Conservation (phyloP, 2,329 filamentous ascomycete genomes). For the Stagonosporopsis vannaccii region DNA sequence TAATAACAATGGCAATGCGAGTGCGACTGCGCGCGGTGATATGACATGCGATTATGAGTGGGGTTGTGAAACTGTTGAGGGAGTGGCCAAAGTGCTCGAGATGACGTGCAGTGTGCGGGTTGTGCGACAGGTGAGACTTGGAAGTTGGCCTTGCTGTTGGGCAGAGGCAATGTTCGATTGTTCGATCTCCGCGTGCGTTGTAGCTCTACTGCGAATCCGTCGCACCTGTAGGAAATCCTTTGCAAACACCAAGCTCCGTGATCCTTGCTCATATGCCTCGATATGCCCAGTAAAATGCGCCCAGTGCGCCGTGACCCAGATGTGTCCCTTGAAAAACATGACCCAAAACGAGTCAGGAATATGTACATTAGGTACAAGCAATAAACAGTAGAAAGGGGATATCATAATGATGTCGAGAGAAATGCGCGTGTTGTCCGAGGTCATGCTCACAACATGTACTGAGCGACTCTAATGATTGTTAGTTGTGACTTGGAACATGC, state of each 20-base stretch:
- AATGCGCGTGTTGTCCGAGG: conserved; percentile 5
- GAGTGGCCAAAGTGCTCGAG: neutral
- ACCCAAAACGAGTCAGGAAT: conserved; percentile 17
- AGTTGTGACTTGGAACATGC: neutral
- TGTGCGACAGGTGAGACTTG: neutral
- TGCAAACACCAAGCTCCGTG: conserved; percentile 15
- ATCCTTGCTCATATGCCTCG: conserved; percentile 17
- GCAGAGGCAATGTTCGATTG: conserved; percentile 10
- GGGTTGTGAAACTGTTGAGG: conserved; percentile 17
- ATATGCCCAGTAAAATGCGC: conserved; percentile 18
- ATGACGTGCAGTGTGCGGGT: conserved; percentile 10
- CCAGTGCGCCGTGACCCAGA: conserved; percentile 13
- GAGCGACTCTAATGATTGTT: conserved; percentile 11
- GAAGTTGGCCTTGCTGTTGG: conserved; percentile 9
- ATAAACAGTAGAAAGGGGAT: conserved; percentile 23
- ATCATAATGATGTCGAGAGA: conserved; percentile 19
- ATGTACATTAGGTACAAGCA: conserved; percentile 27
- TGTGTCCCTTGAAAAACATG: conserved; percentile 15
- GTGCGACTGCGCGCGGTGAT: neutral
- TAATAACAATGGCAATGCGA: neutral
- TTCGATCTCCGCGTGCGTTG: conserved; percentile 5
- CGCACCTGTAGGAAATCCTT: conserved; percentile 6
- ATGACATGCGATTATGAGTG: conserved; percentile 4
- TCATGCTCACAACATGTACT: conserved; percentile 8
- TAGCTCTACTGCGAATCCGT: conserved; percentile 6